These are phyloP conservation scores for Penicillium riverlandense DNA, from an alignment of 495 filamentous ascomycete genomes.

Conservation along the genomic window DNA sequence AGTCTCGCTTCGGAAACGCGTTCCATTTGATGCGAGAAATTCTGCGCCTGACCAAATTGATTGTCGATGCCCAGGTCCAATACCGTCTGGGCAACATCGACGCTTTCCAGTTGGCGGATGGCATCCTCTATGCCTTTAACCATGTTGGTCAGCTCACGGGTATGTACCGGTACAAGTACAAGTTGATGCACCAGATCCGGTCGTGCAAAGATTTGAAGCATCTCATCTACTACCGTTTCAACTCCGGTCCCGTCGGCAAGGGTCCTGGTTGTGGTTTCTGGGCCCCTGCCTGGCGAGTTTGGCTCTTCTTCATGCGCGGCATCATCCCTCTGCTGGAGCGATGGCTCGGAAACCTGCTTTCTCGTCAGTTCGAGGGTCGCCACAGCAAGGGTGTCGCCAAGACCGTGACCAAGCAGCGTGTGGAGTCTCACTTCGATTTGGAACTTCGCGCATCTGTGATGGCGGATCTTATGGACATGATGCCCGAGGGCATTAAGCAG, in stretches of 20 bases:
- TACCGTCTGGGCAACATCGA: constrained; percentile 98
- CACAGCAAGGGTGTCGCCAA: constrained; percentile 99
- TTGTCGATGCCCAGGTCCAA: constrained; percentile 98
- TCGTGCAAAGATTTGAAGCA: constrained; percentile 99
- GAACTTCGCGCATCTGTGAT: constrained; percentile 98
- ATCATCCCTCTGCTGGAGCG: constrained; percentile 95
- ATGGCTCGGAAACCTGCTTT: constrained; percentile 96
- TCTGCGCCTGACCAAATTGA: constrained; percentile 92
- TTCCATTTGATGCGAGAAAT: constrained; percentile 99
- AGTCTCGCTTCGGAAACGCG: constrained; percentile 98
- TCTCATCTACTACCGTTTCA: constrained; percentile 98
- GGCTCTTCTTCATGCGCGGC: constrained; percentile 99
- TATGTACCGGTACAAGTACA: constrained; percentile 99
- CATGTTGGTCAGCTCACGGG: constrained; percentile 98
- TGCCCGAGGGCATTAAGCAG: constrained; percentile 99
- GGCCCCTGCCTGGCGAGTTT: constrained; percentile 98
- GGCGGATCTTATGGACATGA: constrained; percentile 99
- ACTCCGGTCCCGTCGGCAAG: constrained; percentile 94
- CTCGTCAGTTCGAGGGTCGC: constrained; percentile 95
- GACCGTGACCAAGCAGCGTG: constrained; percentile 97
- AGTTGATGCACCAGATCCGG: constrained; percentile 99
- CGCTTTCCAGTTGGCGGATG: constrained; percentile 97
- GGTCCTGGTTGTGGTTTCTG: constrained; percentile 98
- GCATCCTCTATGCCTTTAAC: constrained; percentile 98
- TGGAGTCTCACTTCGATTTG: constrained; percentile 97